These are phyloP conservation scores for Antitrichia curtipendula DNA, from an alignment of 225 moss, liverwort and hornwort genomes.

Conservation along the genomic window DNA sequence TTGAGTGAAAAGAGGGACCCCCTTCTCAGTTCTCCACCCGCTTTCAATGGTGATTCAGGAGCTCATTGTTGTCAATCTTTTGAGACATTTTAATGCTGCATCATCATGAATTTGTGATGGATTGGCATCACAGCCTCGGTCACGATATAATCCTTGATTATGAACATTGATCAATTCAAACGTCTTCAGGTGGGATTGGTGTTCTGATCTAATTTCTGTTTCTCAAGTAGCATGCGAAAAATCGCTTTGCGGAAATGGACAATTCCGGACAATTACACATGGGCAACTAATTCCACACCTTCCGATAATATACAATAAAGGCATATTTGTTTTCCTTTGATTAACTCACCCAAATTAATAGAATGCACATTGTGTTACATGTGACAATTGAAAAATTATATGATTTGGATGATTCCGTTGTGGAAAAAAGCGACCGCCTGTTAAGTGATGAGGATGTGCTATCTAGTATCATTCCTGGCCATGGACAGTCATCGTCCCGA, in stretches of 20 bases:
- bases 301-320: background rate
- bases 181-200: background rate
- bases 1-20: background rate
- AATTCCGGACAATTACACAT: background rate
- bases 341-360: too few relatives aligned
- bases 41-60: background rate
- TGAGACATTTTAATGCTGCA: background rate
- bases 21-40: background rate
- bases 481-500: background rate
- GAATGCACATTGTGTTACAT: background rate
- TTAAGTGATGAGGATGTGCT: background rate
- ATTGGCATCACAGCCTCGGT: background rate
- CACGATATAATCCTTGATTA: background rate
- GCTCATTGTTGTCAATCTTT: background rate
- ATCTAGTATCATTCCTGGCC: background rate
- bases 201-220: background rate
- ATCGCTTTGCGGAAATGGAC: background rate
- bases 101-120: background rate
- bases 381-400: background rate
- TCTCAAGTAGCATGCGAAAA: background rate
- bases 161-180: background rate
- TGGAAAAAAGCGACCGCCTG: background rate
- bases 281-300: background rate
- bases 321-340: background rate
- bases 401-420: background rate